Conservation (phyloP, 176 grass and related monocot genomes). For the Eleusine coracana region DNA sequence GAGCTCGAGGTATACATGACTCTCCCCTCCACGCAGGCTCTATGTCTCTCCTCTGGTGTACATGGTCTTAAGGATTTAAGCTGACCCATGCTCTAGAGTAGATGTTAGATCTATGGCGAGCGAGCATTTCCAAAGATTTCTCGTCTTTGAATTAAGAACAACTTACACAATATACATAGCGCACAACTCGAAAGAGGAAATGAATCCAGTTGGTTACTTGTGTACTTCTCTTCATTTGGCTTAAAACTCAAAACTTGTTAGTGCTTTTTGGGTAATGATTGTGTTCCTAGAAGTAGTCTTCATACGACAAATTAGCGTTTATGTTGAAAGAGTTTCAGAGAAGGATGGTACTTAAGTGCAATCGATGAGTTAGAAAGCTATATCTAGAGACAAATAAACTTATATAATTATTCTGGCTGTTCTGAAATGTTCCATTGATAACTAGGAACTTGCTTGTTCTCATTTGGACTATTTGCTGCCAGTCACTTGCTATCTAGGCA, state of each 20-base stretch:
- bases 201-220: not conserved
- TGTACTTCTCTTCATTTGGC: not conserved
- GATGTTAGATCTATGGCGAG: constrained; percentile 25
- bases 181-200: not conserved
- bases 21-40: not conserved
- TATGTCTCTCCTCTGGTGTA: not conserved
- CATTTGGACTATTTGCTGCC: not conserved
- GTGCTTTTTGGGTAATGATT: not conserved
- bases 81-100: not conserved
- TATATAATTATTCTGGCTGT: not conserved
- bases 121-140: not conserved
- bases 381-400: not conserved
- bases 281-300: not conserved
- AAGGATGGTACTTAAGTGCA: not conserved
- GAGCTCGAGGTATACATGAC: constrained; percentile 71
- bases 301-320: not conserved
- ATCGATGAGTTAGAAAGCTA: not conserved
- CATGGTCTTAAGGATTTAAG: not conserved
- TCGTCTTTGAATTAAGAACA: not conserved
- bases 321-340: not conserved
- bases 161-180: not conserved
- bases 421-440: not conserved
- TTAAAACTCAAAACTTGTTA: not conserved
- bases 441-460: not conserved
- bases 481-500: not conserved